Conservation (phyloP, 164 flowering plant species). For the Piper longum region DNA sequence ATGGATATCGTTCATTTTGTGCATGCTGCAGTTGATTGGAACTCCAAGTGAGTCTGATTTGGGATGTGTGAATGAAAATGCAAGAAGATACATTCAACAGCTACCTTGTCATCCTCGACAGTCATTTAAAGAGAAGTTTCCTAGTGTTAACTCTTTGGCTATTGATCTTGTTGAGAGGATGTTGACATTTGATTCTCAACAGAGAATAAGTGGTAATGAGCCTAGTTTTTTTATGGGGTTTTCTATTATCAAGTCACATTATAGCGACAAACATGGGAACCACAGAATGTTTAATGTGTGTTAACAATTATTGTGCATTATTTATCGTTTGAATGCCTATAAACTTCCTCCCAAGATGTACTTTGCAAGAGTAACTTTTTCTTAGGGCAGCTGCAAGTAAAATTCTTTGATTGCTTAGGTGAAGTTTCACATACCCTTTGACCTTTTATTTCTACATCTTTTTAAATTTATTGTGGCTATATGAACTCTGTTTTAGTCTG, state of each 20-base stretch:
- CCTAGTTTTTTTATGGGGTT: neutral
- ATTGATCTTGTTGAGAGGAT: slow-evolving; percentile 95
- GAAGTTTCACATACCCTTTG: too few species aligned
- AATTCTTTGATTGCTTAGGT: too few species aligned
- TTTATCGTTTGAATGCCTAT: too few species aligned
- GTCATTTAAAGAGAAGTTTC: slow-evolving; percentile 73
- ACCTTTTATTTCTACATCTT: too few species aligned
- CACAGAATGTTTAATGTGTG: too few species aligned
- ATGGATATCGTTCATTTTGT: too few species aligned
- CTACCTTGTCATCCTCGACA: slow-evolving; percentile 63
- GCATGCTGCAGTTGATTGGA: slow-evolving; percentile 64
- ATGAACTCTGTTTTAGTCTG: neutral
- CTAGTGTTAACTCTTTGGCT: slow-evolving; percentile 69
- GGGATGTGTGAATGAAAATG: slow-evolving; percentile 81
- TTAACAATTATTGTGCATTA: neutral
- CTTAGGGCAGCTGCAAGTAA: too few species aligned
- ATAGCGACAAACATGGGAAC: neutral
- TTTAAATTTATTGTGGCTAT: neutral
- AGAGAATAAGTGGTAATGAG: slow-evolving; percentile 70
- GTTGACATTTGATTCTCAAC: slow-evolving; percentile 91
- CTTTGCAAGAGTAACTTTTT: too few species aligned
- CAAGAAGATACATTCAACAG: slow-evolving; percentile 84
- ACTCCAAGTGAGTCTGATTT: slow-evolving; percentile 88
- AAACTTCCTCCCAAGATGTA: too few species aligned
- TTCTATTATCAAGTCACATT: neutral